A percentile compares a stretch with the other conserved stretches of the same genome.
phyloP scores from a whole-genome alignment of 2,329 filamentous ascomycete genomes.

The Ophiostoma perfectum region DNA sequence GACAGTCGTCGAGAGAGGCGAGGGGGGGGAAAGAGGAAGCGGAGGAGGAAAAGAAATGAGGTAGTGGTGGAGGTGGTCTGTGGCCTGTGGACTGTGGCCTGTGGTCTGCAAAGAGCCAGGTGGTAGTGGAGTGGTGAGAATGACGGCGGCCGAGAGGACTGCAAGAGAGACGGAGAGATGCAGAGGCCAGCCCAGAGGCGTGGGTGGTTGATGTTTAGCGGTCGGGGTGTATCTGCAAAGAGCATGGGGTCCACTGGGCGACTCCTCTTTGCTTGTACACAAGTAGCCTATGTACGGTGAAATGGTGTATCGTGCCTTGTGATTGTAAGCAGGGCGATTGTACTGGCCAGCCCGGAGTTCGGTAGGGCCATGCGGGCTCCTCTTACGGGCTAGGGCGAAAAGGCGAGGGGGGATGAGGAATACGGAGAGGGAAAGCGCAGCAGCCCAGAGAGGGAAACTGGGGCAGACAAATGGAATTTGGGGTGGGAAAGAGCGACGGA shows the following conservation, averaged over 20 bases:
- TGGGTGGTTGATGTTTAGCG: constrained; percentile 13
- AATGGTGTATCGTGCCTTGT: constrained; percentile 12
- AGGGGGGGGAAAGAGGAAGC: not conserved
- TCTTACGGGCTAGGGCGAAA: not conserved
- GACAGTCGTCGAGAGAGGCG: not conserved
- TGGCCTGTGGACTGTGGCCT: not conserved
- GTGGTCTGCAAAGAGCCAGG: not conserved
- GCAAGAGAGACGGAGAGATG: constrained; percentile 7
- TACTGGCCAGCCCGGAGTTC: constrained; percentile 18
- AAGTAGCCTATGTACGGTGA: not conserved
- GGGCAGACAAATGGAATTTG: not conserved
- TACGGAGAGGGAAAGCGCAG: not conserved
- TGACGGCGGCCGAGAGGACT: constrained; percentile 13
- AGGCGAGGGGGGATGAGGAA: not conserved
- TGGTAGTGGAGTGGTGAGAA: constrained; percentile 7
- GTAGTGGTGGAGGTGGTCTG: not conserved
- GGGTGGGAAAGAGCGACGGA: not conserved
- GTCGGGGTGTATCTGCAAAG: constrained; percentile 17
- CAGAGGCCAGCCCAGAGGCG: constrained; percentile 1
- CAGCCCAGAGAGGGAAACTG: too few relatives aligned
- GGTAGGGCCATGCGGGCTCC: constrained; percentile 12
- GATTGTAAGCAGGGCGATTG: constrained; percentile 10
- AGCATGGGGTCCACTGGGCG: constrained; percentile 17
- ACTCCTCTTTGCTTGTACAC: constrained; percentile 5
- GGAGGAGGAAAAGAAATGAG: not conserved